Base-by-base conservation (phyloP, 140 eudicot species). In the Oenanthe javanica region DNA sequence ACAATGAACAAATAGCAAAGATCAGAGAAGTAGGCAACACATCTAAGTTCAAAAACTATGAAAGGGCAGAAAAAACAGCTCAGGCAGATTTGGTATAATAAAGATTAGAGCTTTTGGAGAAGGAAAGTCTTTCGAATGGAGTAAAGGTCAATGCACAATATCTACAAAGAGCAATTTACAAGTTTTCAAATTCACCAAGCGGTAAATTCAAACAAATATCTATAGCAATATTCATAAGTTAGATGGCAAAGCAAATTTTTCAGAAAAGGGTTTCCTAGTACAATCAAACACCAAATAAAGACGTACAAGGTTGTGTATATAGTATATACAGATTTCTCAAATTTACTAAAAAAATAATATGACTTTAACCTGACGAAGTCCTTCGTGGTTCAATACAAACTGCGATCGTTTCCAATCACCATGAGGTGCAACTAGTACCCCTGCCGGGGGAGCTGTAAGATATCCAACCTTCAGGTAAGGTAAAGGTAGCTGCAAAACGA, bases 401-500 rank as follows among this genome's bases (percentile, higher is more conserved):
- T 90, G 86, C 36, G 88, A 82, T 16, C 89, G 85, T 72, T 89
- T 92, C 98, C 97, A 94, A 50, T 94, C 97, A 80, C 87, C 64
- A 80, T 92, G 98, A 66, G 98, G 98, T 4, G 94, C 94, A 48
- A 89, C 82, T 82, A 91, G 82, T 82, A 82, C 89, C 55, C 93
- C 93, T 19, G 79, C 87, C 54, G 96, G 96, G 50, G 97, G 98
- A 57, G 89, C 90, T 12, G 87, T 89, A 59, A 92, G 88, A 85
- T 88, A 90, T 81, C 96, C 98, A 55, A 92, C 93, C 78, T 94
- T 94, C 31, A 92, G 75, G 82, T 84, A 89, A 42, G 97, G 98
- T 81, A 92, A 88, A 75, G 98, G 96, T 80, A 94, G 90, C 93
- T 94, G 98, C 73, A 81, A 63, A 82, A 70, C 27, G 74, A 46